A percentile compares a stretch with the other conserved stretches of the same genome.
These are phyloP conservation scores for Coccomyxa subellipsoidea DNA, from an alignment of 163 green algal genomes.

Conservation along the genomic window DNA sequence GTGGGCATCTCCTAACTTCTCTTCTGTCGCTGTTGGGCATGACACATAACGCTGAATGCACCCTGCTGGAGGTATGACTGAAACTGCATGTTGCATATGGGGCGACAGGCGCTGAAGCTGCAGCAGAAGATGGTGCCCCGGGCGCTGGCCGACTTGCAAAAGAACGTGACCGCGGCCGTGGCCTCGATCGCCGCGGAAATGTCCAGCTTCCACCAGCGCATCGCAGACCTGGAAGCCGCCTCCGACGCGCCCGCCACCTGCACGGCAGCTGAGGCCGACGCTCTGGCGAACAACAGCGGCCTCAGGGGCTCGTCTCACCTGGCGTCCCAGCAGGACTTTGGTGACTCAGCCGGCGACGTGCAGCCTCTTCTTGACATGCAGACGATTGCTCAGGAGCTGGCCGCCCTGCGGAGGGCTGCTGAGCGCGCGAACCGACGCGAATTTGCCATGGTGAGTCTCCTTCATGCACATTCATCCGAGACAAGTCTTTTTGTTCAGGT, in stretches of 20 bases:
- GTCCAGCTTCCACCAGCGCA: neutral
- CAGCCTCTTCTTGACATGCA: neutral
- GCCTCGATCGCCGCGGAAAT: neutral
- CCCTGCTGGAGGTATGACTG: neutral
- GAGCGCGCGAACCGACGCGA: neutral
- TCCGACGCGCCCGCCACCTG: neutral
- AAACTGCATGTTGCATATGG: slow-evolving; percentile 12
- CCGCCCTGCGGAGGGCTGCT: neutral
- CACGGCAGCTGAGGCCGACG: neutral
- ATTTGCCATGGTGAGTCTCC: neutral
- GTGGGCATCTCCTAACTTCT: neutral
- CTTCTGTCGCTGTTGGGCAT: neutral
- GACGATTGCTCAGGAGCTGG: neutral
- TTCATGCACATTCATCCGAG: neutral
- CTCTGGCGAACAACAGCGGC: neutral
- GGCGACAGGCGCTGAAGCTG: slow-evolving; percentile 44
- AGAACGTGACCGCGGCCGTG: slow-evolving; percentile 20
- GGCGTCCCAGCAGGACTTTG: neutral
- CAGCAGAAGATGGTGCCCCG: slow-evolving; percentile 46
- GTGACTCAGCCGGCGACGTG: neutral
- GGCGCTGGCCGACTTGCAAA: slow-evolving; percentile 34
- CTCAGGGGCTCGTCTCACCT: neutral
- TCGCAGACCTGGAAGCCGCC: neutral
- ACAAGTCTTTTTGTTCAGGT: neutral
- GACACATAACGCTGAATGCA: neutral